Percentiles rank a stretch among this genome's conserved stretches.
Evolutionary conservation across 2,329 filamentous ascomycete species (phyloP).

Genomic region (Penicillium sclerotigenum): DNA sequence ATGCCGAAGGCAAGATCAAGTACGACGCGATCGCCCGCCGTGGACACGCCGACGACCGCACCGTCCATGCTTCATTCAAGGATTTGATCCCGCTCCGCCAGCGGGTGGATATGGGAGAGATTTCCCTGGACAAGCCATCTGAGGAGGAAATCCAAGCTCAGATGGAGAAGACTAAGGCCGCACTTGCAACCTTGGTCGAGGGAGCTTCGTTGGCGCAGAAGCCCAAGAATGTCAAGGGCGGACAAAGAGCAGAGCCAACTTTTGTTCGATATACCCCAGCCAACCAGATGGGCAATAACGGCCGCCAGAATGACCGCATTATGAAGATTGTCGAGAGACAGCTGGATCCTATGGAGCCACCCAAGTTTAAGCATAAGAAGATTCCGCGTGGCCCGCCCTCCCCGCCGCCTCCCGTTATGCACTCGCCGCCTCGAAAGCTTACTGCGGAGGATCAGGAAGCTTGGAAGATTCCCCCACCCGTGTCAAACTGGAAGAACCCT

Average conservation of each 20-base stretch:
- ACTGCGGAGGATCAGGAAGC: conserved; percentile 96
- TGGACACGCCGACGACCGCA: conserved; percentile 77
- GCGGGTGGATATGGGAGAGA: conserved; percentile 86
- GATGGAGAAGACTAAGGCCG: conserved; percentile 83
- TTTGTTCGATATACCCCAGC: conserved; percentile 95
- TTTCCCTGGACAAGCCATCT: conserved; percentile 79
- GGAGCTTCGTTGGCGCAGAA: conserved; percentile 89
- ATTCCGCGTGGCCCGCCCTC: conserved; percentile 89
- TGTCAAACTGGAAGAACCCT: conserved; percentile 99
- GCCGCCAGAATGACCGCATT: conserved; percentile 86
- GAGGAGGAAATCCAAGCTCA: conserved; percentile 80
- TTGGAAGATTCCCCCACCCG: conserved; percentile 86
- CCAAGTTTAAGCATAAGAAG: conserved; percentile 99
- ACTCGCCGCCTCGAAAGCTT: conserved; percentile 88
- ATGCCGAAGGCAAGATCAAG: conserved; percentile 87
- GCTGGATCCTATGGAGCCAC: conserved; percentile 91
- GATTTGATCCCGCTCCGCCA: conserved; percentile 92
- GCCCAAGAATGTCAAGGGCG: conserved; percentile 87
- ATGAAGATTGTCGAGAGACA: conserved; percentile 98
- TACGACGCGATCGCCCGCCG: conserved; percentile 92
- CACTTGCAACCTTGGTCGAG: conserved; percentile 74
- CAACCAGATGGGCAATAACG: conserved; percentile 89
- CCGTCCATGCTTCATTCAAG: conserved; percentile 94
- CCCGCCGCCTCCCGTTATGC: conserved; percentile 90
- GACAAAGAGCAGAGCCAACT: conserved; percentile 77